phyloP scores from a whole-genome alignment of 1,284 basidiomycete species.

The Gymnopus androsaceus region DNA sequence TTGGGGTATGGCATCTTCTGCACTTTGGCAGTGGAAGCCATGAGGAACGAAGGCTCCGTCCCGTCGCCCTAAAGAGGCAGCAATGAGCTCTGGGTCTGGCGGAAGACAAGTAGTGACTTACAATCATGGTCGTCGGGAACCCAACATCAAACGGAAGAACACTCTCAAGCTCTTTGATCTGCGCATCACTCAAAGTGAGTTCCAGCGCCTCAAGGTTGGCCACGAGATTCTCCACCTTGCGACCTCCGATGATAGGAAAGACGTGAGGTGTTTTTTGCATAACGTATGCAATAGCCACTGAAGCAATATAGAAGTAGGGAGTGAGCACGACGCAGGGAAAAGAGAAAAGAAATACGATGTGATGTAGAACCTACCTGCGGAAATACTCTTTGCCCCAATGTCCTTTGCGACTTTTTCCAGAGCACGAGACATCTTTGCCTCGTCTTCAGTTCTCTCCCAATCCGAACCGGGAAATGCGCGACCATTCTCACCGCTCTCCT shows the following conservation, averaged over 20 bases:
- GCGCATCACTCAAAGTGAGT: conserved; percentile 3
- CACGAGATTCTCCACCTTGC: conserved; percentile 11
- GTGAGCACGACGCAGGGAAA: no score
- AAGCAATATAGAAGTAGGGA: no score
- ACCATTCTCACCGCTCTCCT: conserved; percentile 30
- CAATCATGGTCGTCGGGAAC: conserved; percentile 21
- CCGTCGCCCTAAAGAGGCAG: conserved; percentile 7
- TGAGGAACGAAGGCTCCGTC: neutral
- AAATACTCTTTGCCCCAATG: no score
- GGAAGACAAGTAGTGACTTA: conserved; percentile 2
- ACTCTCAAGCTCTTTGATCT: conserved; percentile 11
- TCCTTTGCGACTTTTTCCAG: neutral
- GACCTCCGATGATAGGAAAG: conserved; percentile 15
- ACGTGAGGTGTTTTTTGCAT: conserved; percentile 17
- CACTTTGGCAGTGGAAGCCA: neutral
- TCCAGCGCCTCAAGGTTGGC: conserved; percentile 14
- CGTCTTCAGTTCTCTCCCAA: conserved; percentile 33
- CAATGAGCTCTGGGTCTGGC: neutral
- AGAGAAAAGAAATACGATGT: no score
- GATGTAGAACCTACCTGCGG: no score
- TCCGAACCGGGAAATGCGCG: conserved; percentile 14
- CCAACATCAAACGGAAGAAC: conserved; percentile 21
- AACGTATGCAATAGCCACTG: conserved; percentile 27
- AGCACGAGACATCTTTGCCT: conserved; percentile 1
- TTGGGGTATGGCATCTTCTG: neutral